Percentiles rank a stretch among this genome's conserved stretches.
Conservation (phyloP, 306 rosid species). For the Morella rubra region DNA sequence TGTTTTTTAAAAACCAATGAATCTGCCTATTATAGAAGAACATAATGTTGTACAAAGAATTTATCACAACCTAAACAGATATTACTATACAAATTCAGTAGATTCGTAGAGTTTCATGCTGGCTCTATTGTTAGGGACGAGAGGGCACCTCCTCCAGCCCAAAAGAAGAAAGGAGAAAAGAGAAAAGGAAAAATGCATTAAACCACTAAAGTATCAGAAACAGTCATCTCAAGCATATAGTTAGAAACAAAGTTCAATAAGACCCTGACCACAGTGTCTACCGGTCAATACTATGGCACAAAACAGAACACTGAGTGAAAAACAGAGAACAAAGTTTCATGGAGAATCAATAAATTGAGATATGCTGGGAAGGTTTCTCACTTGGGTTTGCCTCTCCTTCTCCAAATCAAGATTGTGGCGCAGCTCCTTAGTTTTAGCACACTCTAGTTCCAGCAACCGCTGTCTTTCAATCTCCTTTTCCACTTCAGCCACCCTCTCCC, state of each 20-base stretch:
- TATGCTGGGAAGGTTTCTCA: constrained; percentile 22
- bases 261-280: not conserved
- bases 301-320: not conserved
- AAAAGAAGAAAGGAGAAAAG: not conserved
- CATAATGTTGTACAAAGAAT: not conserved
- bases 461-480: constrained; percentile 90
- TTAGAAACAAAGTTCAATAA: not conserved
- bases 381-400: constrained; percentile 95
- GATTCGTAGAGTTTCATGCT: not conserved
- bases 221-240: not conserved
- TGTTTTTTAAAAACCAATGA: too few species aligned
- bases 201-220: not conserved
- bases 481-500: constrained; percentile 76
- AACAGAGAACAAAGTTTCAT: not conserved
- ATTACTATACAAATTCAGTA: not conserved
- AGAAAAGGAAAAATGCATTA: not conserved
- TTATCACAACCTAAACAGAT: not conserved
- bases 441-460: constrained; percentile 74
- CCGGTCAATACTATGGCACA: not conserved
- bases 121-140: not conserved
- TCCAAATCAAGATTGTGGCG: constrained; percentile 89
- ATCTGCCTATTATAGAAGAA: too few species aligned
- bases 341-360: not conserved
- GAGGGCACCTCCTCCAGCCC: not conserved
- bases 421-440: constrained; percentile 86